These are phyloP conservation scores for Aphanomyces euteiches DNA, from an alignment of 352 stramenopile species.

Conservation along the genomic window DNA sequence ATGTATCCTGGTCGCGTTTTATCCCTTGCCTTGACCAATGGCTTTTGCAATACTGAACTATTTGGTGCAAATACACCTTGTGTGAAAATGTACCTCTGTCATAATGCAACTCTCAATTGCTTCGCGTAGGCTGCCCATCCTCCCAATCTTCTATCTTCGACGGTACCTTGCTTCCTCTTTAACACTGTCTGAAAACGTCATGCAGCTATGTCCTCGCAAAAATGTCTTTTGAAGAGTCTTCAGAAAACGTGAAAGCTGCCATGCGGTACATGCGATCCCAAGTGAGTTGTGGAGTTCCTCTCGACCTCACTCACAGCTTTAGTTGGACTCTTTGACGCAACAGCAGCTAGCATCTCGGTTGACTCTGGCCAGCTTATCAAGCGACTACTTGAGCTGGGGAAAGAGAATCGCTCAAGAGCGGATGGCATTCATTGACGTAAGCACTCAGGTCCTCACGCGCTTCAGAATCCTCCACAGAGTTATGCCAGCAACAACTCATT, in stretches of 20 bases:
- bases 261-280: slow-evolving; percentile 57
- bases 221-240: neutral
- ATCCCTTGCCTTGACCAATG: slow-evolving; percentile 61
- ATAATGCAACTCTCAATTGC: neutral
- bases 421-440: slow-evolving; percentile 26
- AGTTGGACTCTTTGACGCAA: slow-evolving; percentile 58
- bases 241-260: neutral
- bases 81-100: slow-evolving; percentile 46
- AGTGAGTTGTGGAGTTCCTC: slow-evolving; percentile 31
- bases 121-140: slow-evolving; percentile 46
- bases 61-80: slow-evolving; percentile 48
- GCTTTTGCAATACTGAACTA: slow-evolving; percentile 51
- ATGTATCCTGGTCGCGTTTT: slow-evolving; percentile 55
- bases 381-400: slow-evolving; percentile 8
- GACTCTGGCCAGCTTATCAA: slow-evolving; percentile 37
- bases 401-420: slow-evolving; percentile 12
- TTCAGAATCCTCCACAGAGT: neutral
- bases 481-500: slow-evolving; percentile 12
- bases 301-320: neutral
- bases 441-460: no score
- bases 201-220: slow-evolving; percentile 43
- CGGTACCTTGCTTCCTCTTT: slow-evolving; percentile 36
- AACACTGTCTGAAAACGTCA: neutral
- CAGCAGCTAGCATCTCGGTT: slow-evolving; percentile 61
- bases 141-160: slow-evolving; percentile 73